These are phyloP conservation scores for Leishmania amazonensis DNA, from an alignment of 208 protist species.

Conservation along the genomic window DNA sequence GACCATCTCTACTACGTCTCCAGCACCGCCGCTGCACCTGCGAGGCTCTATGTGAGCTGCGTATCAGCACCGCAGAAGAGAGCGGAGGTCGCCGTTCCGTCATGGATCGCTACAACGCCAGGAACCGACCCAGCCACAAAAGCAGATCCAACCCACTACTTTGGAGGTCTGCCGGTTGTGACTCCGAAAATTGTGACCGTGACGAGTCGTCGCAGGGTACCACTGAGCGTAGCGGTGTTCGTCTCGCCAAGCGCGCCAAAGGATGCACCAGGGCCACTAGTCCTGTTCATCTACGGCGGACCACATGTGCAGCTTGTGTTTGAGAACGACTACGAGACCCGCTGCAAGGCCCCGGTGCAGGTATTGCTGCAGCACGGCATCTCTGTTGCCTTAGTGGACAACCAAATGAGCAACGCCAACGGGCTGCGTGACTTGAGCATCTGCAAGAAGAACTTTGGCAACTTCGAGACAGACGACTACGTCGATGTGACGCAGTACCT, in stretches of 20 bases:
- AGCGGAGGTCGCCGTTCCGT: conserved; percentile 8
- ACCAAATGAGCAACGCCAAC: conserved; percentile 86
- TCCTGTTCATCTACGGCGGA: conserved; percentile 86
- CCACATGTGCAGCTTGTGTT: conserved; percentile 88
- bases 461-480: conserved; percentile 87
- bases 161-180: conserved; percentile 38
- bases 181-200: conserved; percentile 55
- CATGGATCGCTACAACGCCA: conserved; percentile 12
- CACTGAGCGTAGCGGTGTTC: conserved; percentile 74
- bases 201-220: conserved; percentile 68
- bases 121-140: conserved; percentile 5
- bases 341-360: conserved; percentile 59
- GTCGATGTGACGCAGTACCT: conserved; percentile 68
- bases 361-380: conserved; percentile 71
- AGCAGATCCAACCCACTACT: conserved; percentile 13
- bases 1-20: conserved; percentile 59
- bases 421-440: conserved; percentile 72
- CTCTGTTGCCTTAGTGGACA: conserved; percentile 81
- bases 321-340: conserved; percentile 57
- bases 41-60: conserved; percentile 43
- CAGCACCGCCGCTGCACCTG: conserved; percentile 40
- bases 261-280: conserved; percentile 46
- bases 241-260: conserved; percentile 34
- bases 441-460: conserved; percentile 88
- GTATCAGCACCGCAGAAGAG: conserved; percentile 24